phyloP scores from a whole-genome alignment of 78 protist genomes.

The Capsaspora owczarzaki region DNA sequence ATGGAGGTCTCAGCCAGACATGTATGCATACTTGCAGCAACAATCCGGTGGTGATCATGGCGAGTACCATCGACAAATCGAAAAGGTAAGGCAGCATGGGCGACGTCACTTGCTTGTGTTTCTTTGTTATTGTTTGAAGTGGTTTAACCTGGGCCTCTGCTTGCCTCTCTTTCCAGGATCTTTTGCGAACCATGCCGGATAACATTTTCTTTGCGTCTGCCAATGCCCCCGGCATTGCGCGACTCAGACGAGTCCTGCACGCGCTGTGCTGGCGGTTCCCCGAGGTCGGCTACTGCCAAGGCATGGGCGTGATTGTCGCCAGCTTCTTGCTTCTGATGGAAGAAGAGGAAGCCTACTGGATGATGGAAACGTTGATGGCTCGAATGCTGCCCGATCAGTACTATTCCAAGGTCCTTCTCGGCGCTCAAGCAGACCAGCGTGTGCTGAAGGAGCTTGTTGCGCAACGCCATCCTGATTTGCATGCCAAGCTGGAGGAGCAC shows the following conservation, averaged over 20 bases:
- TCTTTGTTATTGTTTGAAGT: too few species aligned
- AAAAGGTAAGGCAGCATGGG: too few species aligned
- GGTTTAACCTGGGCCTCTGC: too few species aligned
- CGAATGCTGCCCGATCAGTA: background rate
- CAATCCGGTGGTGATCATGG: too few species aligned
- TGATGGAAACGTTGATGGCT: background rate
- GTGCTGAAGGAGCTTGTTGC: background rate
- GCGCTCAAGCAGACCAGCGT: conserved; percentile 11
- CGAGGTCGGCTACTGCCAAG: conserved; percentile 10
- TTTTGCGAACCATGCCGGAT: background rate
- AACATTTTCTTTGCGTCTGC: background rate
- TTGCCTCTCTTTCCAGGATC: too few species aligned
- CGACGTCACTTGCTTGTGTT: too few species aligned
- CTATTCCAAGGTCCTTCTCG: background rate
- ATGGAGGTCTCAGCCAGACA: too few species aligned
- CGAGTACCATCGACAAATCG: too few species aligned
- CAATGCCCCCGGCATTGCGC: background rate
- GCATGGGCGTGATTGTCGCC: conserved; percentile 3
- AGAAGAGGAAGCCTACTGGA: conserved; percentile 8
- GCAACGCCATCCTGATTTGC: background rate
- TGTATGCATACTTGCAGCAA: too few species aligned
- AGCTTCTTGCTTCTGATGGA: background rate
- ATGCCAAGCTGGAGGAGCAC: background rate
- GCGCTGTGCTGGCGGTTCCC: background rate
- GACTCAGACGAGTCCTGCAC: background rate